A percentile compares a stretch with the other conserved stretches of the same genome.
phyloP scores from a whole-genome alignment of 345 rosid genomes.

The Mercurialis annua region DNA sequence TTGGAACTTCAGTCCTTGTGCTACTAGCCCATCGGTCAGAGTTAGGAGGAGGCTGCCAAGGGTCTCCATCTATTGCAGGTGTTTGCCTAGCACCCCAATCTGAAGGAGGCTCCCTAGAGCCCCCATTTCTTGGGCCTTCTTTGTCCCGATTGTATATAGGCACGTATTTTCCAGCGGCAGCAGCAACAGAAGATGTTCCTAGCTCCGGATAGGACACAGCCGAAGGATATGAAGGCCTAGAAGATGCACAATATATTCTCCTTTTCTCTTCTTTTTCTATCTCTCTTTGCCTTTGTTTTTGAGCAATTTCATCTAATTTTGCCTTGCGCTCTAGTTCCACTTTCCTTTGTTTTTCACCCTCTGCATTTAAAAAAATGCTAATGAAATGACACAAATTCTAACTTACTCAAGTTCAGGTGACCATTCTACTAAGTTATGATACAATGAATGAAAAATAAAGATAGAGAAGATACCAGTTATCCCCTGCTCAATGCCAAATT shows the following conservation, averaged over 20 bases:
- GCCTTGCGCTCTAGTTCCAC: slow-evolving; percentile 83
- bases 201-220: slow-evolving; percentile 26
- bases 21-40: slow-evolving; percentile 51
- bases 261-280: slow-evolving; percentile 74
- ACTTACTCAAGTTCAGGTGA: too few species aligned
- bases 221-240: slow-evolving; percentile 46
- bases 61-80: slow-evolving; percentile 43
- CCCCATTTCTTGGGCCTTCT: slow-evolving; percentile 25
- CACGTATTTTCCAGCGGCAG: slow-evolving; percentile 61
- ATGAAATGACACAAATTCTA: background rate
- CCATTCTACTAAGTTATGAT: too few species aligned
- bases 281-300: slow-evolving; percentile 89
- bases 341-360: slow-evolving; percentile 70
- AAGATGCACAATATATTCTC: slow-evolving; percentile 34
- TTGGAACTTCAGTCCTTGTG: slow-evolving; percentile 43
- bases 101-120: slow-evolving; percentile 14
- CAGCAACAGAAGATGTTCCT: slow-evolving; percentile 24
- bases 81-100: slow-evolving; percentile 28
- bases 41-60: slow-evolving; percentile 33
- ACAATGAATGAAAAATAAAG: too few species aligned
- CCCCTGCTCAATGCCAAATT: too few species aligned
- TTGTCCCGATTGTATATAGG: slow-evolving; percentile 50
- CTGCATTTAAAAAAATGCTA: slow-evolving; percentile 39
- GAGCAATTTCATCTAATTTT: slow-evolving; percentile 82
- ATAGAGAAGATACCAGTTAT: too few species aligned